These are phyloP conservation scores for Dentipellis fragilis DNA, from an alignment of 768 basidiomycete species.

Conservation along the genomic window DNA sequence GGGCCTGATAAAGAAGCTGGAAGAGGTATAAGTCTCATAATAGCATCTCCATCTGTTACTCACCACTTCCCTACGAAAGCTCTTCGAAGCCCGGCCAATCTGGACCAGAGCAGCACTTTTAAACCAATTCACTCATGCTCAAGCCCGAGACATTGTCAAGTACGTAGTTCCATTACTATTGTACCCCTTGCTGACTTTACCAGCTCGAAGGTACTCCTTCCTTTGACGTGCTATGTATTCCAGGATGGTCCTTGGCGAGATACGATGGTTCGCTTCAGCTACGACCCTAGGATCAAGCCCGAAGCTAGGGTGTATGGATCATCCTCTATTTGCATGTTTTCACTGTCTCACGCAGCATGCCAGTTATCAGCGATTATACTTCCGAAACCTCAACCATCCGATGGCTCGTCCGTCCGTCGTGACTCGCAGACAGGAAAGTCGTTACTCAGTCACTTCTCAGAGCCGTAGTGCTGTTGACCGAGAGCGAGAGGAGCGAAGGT, in stretches of 20 bases:
- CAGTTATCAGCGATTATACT: slow-evolving; percentile 89
- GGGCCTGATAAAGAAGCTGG: slow-evolving; percentile 41
- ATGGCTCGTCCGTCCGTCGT: slow-evolving; percentile 71
- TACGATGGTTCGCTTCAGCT: slow-evolving; percentile 75
- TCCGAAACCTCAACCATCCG: slow-evolving; percentile 80
- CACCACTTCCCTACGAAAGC: slow-evolving; percentile 26
- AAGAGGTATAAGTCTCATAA: slow-evolving; percentile 30
- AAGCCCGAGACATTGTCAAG: slow-evolving; percentile 71
- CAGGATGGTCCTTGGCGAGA: slow-evolving; percentile 94
- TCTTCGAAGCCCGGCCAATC: slow-evolving; percentile 66
- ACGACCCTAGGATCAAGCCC: slow-evolving; percentile 76
- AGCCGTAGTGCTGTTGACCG: slow-evolving; percentile 28
- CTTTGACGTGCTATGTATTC: slow-evolving; percentile 80
- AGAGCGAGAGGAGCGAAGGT: slow-evolving; percentile 14
- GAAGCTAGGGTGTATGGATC: slow-evolving; percentile 65
- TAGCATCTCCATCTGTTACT: background rate
- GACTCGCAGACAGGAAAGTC: slow-evolving; percentile 50
- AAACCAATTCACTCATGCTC: slow-evolving; percentile 64
- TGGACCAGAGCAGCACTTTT: slow-evolving; percentile 86
- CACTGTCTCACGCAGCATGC: background rate
- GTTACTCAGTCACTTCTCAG: slow-evolving; percentile 13
- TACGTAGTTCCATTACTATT: slow-evolving; percentile 23
- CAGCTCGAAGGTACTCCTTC: slow-evolving; percentile 76
- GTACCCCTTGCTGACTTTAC: background rate
- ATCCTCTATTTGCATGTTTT: too few relatives aligned